Conservation (phyloP, 1,284 basidiomycete genomes). For the Coniferiporia sulphurascens region DNA sequence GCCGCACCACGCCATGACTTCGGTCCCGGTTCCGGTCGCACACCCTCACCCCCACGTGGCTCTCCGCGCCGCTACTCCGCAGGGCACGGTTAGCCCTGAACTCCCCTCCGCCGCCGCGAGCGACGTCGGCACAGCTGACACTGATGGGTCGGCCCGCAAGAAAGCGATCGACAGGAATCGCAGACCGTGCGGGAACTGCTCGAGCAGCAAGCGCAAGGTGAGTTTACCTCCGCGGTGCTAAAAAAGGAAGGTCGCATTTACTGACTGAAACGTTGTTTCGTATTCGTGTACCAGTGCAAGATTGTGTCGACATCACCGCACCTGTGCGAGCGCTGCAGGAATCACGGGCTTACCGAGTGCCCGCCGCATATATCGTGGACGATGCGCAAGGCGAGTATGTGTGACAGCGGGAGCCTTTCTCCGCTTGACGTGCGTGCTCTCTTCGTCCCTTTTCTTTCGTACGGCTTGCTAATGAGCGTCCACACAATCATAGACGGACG, state of each 20-base stretch:
- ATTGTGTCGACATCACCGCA: slow-evolving; percentile 7
- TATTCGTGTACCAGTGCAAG: slow-evolving; percentile 9
- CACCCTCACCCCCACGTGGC: neutral
- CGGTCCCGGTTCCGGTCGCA: neutral
- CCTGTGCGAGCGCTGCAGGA: slow-evolving; percentile 15
- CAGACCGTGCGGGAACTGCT: slow-evolving; percentile 12
- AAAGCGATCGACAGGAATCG: slow-evolving; percentile 15
- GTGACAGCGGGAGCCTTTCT: slow-evolving; percentile 11
- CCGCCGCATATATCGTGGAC: slow-evolving; percentile 16
- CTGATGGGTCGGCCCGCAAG: neutral
- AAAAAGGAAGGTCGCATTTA: neutral
- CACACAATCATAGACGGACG: neutral
- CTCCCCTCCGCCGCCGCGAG: neutral
- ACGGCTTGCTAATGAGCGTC: neutral
- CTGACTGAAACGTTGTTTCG: neutral
- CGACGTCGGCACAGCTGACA: neutral
- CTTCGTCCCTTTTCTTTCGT: neutral
- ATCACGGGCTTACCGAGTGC: slow-evolving; percentile 8
- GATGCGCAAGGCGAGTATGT: slow-evolving; percentile 4
- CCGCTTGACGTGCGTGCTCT: slow-evolving; percentile 9
- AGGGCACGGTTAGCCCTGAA: slow-evolving; percentile 12
- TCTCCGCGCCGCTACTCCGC: slow-evolving; percentile 2
- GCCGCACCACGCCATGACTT: neutral
- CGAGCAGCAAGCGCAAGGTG: slow-evolving; percentile 17
- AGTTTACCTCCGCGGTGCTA: neutral